phyloP scores from a whole-genome alignment of 768 basidiomycete species.

The Phylloporus rhodoxanthus region DNA sequence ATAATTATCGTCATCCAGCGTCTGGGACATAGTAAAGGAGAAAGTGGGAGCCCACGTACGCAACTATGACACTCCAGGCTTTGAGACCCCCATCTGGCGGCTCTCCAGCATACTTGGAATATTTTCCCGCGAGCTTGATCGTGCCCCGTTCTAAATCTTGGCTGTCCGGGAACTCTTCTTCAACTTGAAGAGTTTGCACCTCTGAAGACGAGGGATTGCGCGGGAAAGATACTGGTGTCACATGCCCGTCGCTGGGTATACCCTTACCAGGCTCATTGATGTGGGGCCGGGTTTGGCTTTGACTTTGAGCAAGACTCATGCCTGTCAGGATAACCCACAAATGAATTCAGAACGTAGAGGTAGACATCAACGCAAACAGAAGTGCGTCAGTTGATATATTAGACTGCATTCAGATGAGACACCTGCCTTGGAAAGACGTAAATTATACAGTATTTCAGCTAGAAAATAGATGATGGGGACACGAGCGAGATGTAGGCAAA shows the following conservation, averaged over 20 bases:
- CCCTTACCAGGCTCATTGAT: neutral
- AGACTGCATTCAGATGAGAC: neutral
- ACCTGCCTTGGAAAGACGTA: neutral
- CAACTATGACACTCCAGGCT: slow-evolving; percentile 29
- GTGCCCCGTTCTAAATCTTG: slow-evolving; percentile 7
- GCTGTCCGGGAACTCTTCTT: neutral
- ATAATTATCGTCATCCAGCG: neutral
- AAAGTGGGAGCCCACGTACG: slow-evolving; percentile 10
- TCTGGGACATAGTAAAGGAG: neutral
- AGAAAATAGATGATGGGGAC: neutral
- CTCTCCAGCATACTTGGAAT: slow-evolving; percentile 16
- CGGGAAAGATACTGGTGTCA: neutral
- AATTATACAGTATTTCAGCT: neutral
- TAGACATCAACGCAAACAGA: too few relatives aligned
- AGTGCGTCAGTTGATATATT: neutral
- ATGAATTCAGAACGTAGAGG: neutral
- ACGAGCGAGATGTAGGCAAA: neutral
- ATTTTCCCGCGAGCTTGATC: slow-evolving; percentile 6
- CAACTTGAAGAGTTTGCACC: slow-evolving; percentile 12
- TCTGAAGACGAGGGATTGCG: neutral
- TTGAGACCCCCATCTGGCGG: slow-evolving; percentile 28
- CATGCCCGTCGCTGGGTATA: neutral
- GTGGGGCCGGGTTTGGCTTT: neutral
- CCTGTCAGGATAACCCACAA: neutral
- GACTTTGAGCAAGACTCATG: slow-evolving; percentile 3